These are phyloP conservation scores for Hymenoscyphus fructigenus DNA, from an alignment of 2,329 filamentous ascomycete genomes.

Conservation along the genomic window DNA sequence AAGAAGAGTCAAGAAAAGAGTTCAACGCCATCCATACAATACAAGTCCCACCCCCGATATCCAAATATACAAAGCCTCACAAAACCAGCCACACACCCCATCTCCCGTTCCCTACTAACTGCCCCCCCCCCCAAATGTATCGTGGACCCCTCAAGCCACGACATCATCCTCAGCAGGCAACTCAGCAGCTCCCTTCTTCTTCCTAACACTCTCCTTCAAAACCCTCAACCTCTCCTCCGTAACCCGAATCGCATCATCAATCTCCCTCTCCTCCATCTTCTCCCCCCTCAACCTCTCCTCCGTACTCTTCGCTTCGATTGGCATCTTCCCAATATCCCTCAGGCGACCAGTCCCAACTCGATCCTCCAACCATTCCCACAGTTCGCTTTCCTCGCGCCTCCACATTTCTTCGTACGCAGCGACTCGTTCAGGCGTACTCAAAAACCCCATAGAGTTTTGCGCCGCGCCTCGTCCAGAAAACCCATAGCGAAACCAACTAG, in stretches of 20 bases:
- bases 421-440: slow-evolving; percentile 60
- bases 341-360: slow-evolving; percentile 65
- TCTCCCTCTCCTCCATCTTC: slow-evolving; percentile 32
- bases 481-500: slow-evolving; percentile 71
- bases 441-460: slow-evolving; percentile 40
- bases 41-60: neutral
- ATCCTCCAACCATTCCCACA: slow-evolving; percentile 38
- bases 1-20: too few species aligned
- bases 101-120: neutral
- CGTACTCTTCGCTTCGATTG: slow-evolving; percentile 29
- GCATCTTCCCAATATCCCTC: slow-evolving; percentile 50
- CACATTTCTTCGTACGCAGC: slow-evolving; percentile 90
- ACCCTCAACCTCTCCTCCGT: slow-evolving; percentile 82
- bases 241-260: slow-evolving; percentile 48
- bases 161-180: neutral
- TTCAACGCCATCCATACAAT: slow-evolving; percentile 10
- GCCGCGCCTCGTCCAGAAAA: slow-evolving; percentile 37
- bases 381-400: slow-evolving; percentile 38
- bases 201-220: slow-evolving; percentile 69
- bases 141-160: neutral
- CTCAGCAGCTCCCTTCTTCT: slow-evolving; percentile 20
- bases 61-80: neutral
- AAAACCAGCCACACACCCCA: neutral
- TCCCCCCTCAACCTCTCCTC: slow-evolving; percentile 30
- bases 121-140: neutral